Base-by-base conservation (phyloP, 345 rosid species). In the Abelmoschus esculentus region DNA sequence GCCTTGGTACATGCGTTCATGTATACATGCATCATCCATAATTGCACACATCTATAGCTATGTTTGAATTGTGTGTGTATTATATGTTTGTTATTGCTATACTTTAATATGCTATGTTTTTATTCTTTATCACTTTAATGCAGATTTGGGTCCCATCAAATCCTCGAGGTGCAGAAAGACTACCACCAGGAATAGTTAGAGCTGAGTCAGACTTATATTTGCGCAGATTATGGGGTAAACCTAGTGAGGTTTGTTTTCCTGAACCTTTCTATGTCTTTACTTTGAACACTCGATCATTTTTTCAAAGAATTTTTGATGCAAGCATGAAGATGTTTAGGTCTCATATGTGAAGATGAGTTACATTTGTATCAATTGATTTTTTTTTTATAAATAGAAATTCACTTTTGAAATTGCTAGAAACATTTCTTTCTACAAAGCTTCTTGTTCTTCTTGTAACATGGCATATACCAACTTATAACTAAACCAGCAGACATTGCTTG, bases 131-230 rank as follows among this genome's bases (percentile, higher is more conserved):
- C 71, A 47, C 44, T 74, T 34, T 74, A 54, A 56, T 54, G 66
- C 84, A 96, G 99, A 90, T 96, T 47, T 96, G 98, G 98, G 98
- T 83, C 69, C 86, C 99, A 22, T 83, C 96, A 65, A 96, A 96
- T 83, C 98, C 99, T 64, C 91, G 88, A 74, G 99, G 99, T 57
- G 92, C 97, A 29, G 98, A 96, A 82, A 80, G 87, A 69, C 82
- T 96, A 72, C 92, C 99, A 29, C 95, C 97, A 5, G 87, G 93
- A 79, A 90, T 96, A 67, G 53, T 96, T 76, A 82, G 75, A 32
- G 92, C 91, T 34, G 92, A 96, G 75, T 89, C 99, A 50, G 99
- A 96, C 73, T 86, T 85, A 56, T 86, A 89, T 75, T 62, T 80
- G 55, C 97, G 87, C 61, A 86, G 97, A 80, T 81, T 96, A 73